phyloP scores from a whole-genome alignment of 257 asterid species.

The Nicotiana benthamiana region DNA sequence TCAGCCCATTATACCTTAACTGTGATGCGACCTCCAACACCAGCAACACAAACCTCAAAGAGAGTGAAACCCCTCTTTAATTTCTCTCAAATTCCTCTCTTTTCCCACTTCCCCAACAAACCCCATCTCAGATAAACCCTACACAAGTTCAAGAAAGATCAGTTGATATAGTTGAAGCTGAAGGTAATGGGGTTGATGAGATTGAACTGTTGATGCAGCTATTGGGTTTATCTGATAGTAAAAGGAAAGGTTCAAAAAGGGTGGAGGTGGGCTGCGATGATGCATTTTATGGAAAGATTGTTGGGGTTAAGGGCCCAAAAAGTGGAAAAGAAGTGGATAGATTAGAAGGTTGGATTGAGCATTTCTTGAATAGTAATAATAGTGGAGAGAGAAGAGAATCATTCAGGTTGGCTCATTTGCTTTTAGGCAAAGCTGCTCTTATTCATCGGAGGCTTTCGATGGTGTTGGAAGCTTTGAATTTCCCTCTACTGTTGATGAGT shows the following conservation, averaged over 20 bases:
- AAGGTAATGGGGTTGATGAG: constrained; percentile 23
- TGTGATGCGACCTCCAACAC: constrained; percentile 14
- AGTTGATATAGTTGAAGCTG: constrained; percentile 9
- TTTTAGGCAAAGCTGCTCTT: constrained; percentile 46
- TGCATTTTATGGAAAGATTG: constrained; percentile 37
- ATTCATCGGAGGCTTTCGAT: constrained; percentile 15
- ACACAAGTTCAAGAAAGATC: not conserved
- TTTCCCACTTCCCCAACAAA: constrained; percentile 21
- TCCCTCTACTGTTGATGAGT: constrained; percentile 45
- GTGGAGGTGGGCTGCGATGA: constrained; percentile 33
- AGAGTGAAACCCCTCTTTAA: constrained; percentile 45
- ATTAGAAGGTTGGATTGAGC: constrained; percentile 48
- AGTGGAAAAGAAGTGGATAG: constrained; percentile 36
- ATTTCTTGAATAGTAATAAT: constrained; percentile 21
- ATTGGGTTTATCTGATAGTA: constrained; percentile 25
- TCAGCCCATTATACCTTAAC: constrained; percentile 45
- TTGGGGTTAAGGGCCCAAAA: constrained; percentile 59
- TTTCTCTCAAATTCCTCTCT: constrained; percentile 32
- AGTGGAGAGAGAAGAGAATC: constrained; percentile 31
- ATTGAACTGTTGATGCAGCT: constrained; percentile 42
- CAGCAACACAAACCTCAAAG: constrained; percentile 25
- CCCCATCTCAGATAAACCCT: constrained; percentile 11
- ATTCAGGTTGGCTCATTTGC: constrained; percentile 52
- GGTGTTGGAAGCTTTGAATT: constrained; percentile 38
- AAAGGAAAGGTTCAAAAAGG: constrained; percentile 1